Evolutionary conservation across 495 filamentous ascomycete genomes (phyloP), one percentile per base, ranked within the genome.

Genomic region (Niebla homalea): DNA sequence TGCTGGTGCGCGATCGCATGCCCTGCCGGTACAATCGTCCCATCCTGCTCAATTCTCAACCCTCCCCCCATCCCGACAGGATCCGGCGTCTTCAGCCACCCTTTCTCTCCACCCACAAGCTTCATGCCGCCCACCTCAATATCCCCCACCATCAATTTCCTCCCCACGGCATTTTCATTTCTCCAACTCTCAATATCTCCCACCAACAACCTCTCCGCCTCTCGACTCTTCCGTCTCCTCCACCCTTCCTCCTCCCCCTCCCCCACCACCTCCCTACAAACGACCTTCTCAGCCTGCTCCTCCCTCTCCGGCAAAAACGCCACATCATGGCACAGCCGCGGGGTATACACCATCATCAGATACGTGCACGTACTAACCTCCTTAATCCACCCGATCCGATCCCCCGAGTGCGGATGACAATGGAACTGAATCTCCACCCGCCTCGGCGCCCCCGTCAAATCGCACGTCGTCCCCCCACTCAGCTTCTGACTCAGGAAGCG

Each of bases 331-430:
- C 92, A 98, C 40, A 98, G 78, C 1, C 90, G 79, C 3, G 92
- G 87, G 0, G 92, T 98, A 61, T 96, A 84, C 46, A 98, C 79
- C 1, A 94, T 78, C 87, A 98, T 94, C 38, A 96, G 68, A 56
- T 98, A 98, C 20, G 86, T 82, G 67, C 92, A 98, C 8, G 88
- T 96, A 8, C 82, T 83, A 4, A 94, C 74, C 62, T 98, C 92
- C 60, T 98, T 98, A 68, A 98, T 93, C 77, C 85, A 89, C 41
- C 81, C 84, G 54, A 97, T 96, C 7, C 83, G 81, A 64, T 96
- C 90, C 18, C 75, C 69, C 5, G 74, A 78, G 54, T 85, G 80
- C 1, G 89, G 85, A 56, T 86, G 80, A 69, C 92, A 98, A 66
- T 98, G 92, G 63, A 89, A 98, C 60, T 86, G 83, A 8, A 98